These are phyloP conservation scores for Fusarium brachygibbosum DNA, from an alignment of 2,329 filamentous ascomycete genomes.

Conservation along the genomic window DNA sequence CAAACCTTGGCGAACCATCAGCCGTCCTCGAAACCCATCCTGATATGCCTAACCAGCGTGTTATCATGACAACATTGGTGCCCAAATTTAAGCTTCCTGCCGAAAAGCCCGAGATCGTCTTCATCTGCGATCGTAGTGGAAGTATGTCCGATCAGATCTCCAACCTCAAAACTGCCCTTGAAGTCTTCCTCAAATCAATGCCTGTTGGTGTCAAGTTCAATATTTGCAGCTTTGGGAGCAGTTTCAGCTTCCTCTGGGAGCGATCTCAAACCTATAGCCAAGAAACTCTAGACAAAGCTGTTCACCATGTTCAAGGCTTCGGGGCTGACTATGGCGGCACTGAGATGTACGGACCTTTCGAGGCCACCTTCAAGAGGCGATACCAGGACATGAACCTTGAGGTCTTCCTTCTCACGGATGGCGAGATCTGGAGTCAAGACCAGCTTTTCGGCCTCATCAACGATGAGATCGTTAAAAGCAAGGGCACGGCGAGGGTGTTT, in stretches of 20 bases:
- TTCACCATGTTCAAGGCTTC: constrained; percentile 59
- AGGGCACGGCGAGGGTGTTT: constrained; percentile 65
- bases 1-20: constrained; percentile 70
- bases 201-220: constrained; percentile 76
- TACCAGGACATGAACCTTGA: constrained; percentile 64
- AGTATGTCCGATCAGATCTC: constrained; percentile 71
- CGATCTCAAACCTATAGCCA: constrained; percentile 63
- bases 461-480: constrained; percentile 54
- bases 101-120: constrained; percentile 73
- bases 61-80: constrained; percentile 78
- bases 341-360: constrained; percentile 62
- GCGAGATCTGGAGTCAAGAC: constrained; percentile 65
- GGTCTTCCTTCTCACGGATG: constrained; percentile 69
- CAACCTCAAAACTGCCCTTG: constrained; percentile 68
- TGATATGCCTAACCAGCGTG: constrained; percentile 70
- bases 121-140: constrained; percentile 79
- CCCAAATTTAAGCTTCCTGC: constrained; percentile 75
- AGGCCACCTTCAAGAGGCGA: constrained; percentile 59
- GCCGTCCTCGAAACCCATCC: constrained; percentile 77
- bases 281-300: constrained; percentile 59
- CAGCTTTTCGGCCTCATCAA: constrained; percentile 62
- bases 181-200: constrained; percentile 75
- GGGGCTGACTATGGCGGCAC: constrained; percentile 66
- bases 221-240: constrained; percentile 74
- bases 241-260: constrained; percentile 61